Base-by-base conservation (phyloP, 495 filamentous ascomycete genomes). In the Cercophora samala region DNA sequence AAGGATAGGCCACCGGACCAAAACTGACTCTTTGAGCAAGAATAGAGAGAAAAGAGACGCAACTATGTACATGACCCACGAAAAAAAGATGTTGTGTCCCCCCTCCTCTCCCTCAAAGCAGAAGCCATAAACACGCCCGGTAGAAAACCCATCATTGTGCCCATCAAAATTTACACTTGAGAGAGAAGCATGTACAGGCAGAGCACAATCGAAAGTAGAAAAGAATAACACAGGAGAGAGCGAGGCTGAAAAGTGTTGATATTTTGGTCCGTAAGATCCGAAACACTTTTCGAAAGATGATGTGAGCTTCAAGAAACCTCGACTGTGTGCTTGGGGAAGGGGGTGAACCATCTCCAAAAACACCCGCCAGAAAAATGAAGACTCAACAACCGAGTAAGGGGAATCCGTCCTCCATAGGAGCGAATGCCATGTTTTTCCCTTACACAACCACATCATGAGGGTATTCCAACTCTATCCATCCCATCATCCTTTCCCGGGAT, bases 211-310 rank as follows among this genome's bases (percentile, higher is more conserved):
- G 60, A 56, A 56, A 19, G n/a, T 56, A 21, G 15, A 11, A 19
- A 56, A 23, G 53, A 19, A 56, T 19, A 56, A 23, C 65, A 66
- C 65, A 63, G 63, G 19, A 67, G 52, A 42, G 53, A 18, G 18
- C 13, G 59, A 63, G 60, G 29, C 4, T 60, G 68, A 68, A 70
- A 23, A 52, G 68, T 62, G 68, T 68, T 58, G 62, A 19, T 62
- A 62, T 52, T 68, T 68, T 19, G n/a, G 55, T 56, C 62, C 29
- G 23, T 54, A 46, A 46, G 37, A 46, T 46, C 37, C 37, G 37
- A 62, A 64, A 64, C 62, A 68, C 66, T 29, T 26, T 68, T 60
- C 61, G 42, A 17, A 54, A 66, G 52, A 66, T 26, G 17, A 55
- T 25, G 25, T 19, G 51, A 53, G 25, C 65, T 58, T 46, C 8